Conservation (phyloP, 1,139 yeast species). For the Wickerhamomyces sp. region DNA sequence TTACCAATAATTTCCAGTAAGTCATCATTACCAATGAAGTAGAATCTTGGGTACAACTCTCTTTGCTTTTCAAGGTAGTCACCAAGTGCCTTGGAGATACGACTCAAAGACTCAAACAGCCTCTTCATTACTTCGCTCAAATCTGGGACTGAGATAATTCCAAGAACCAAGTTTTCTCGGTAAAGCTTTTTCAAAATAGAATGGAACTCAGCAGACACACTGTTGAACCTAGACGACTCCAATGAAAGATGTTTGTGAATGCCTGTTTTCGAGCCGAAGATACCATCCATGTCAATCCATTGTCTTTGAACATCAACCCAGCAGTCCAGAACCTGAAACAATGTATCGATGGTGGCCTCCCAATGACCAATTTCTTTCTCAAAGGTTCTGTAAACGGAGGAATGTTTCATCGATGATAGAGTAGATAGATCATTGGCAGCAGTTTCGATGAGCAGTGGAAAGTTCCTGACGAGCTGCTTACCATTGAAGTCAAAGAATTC, state of each 20-base stretch:
- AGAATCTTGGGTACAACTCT: constrained; percentile 73
- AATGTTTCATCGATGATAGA: constrained; percentile 65
- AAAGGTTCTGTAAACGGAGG: constrained; percentile 58
- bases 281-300: constrained; percentile 83
- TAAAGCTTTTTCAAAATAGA: constrained; percentile 46
- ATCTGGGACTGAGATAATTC: constrained; percentile 50
- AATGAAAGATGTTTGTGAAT: constrained; percentile 60
- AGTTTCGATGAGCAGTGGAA: constrained; percentile 60
- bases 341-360: constrained; percentile 49
- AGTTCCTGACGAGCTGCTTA: constrained; percentile 57
- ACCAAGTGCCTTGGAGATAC: constrained; percentile 61
- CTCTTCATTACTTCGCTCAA: constrained; percentile 45
- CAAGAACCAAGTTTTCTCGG: constrained; percentile 50
- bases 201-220: constrained; percentile 57
- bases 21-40: constrained; percentile 89
- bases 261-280: constrained; percentile 57
- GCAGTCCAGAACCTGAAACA: constrained; percentile 51
- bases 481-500: constrained; percentile 53
- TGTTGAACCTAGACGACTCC: constrained; percentile 65
- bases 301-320: constrained; percentile 90
- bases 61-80: constrained; percentile 82
- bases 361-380: constrained; percentile 53
- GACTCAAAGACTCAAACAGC: constrained; percentile 48
- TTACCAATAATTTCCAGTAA: constrained; percentile 78
- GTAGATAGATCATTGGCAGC: constrained; percentile 59